These are phyloP conservation scores for Somion occarium DNA, from an alignment of 1,284 basidiomycete genomes.

Conservation along the genomic window DNA sequence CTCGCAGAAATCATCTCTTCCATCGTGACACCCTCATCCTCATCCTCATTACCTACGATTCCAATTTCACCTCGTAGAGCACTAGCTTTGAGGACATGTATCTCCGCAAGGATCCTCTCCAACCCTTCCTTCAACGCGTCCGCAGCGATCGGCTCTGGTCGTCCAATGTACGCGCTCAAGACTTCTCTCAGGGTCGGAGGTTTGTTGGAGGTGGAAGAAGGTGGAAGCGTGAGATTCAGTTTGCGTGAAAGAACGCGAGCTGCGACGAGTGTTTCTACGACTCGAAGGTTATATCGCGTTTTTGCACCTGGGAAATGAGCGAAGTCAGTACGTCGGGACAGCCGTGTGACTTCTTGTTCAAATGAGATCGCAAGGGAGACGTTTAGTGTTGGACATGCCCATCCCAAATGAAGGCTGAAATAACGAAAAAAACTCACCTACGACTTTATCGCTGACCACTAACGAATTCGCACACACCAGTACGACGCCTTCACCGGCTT, in stretches of 20 bases:
- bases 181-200: constrained; percentile 38
- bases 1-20: constrained; percentile 69
- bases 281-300: constrained; percentile 80
- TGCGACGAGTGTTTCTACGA: constrained; percentile 80
- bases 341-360: neutral
- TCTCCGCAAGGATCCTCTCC: constrained; percentile 40
- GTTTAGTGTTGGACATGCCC: too few species aligned
- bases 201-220: constrained; percentile 29
- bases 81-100: constrained; percentile 49
- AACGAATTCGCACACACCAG: constrained; percentile 85
- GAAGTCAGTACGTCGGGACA: neutral
- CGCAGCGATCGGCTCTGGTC: constrained; percentile 31
- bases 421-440: too few species aligned
- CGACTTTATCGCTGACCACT: constrained; percentile 78
- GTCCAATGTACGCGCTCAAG: constrained; percentile 41
- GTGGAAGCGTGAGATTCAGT: constrained; percentile 41
- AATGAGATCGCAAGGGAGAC: too few species aligned
- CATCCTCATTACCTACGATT: constrained; percentile 14
- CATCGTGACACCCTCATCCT: constrained; percentile 50
- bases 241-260: constrained; percentile 65
- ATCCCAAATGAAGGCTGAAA: too few species aligned
- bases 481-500: constrained; percentile 36
- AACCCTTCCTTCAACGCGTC: constrained; percentile 44
- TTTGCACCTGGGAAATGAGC: constrained; percentile 55
- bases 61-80: constrained; percentile 14